Base-by-base conservation (phyloP, 2,329 filamentous ascomycete species). In the Blastomyces gilchristii region DNA sequence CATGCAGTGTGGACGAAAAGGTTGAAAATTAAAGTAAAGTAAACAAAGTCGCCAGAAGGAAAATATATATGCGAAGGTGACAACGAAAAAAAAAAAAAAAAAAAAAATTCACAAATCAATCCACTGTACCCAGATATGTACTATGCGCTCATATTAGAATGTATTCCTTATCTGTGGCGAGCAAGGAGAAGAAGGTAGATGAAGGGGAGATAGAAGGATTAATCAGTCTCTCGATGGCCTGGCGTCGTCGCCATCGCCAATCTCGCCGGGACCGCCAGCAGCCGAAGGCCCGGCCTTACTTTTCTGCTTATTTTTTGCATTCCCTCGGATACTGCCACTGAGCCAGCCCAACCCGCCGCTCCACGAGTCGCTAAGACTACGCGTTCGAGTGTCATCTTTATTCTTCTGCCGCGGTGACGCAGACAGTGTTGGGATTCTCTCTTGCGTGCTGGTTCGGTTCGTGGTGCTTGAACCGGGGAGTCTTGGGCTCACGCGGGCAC, bases 351-450 rank as follows among this genome's bases (percentile, higher is more conserved):
- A 22, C n/a, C 59, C 59, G 9, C 39, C 59, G 41, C 59, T 53
- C 45, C 37, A 61, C n/a, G 59, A 61, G 22, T 61, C 59, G 39
- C 47, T 61, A 52, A 61, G 50, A 39, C 59, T 61, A 9, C 59
- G 59, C 18, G 22, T 54, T 47, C 59, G 59, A 16, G 59, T 6
- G 34, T 16, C 18, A 57, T 45, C 28, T 34, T 62, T 57, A 52
- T 43, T 61, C 12, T 37, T 41, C n/a, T 53, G 47, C 2, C 25
- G 31, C 6, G 47, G 50, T 16, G 47, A 61, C 22, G 14, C 31
- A 22, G 14, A 9, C 39, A 61, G 47, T 8, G 41, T 59, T 47
- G 57, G 43, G 22, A 59, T 37, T 12, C n/a, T 31, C n/a, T 62
- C 61, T 58, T 58, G 52, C 11, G 53, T 58, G 18, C 14, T 58